These are phyloP conservation scores for Artemisia annua DNA, from an alignment of 129 eudicot genomes.

Conservation along the genomic window DNA sequence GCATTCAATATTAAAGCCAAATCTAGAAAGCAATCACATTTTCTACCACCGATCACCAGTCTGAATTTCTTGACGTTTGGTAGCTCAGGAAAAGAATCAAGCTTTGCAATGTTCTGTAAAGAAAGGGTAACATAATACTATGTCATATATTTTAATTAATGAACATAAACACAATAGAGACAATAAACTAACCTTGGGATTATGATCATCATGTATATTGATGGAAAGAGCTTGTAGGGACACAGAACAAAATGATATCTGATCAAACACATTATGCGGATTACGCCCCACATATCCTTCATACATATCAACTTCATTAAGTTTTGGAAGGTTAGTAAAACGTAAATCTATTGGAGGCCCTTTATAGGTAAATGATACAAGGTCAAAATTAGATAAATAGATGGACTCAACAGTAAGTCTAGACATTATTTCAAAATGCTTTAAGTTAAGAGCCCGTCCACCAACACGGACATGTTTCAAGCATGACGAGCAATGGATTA, in stretches of 20 bases:
- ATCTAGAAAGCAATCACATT: constrained; percentile 34
- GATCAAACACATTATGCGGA: too few species aligned
- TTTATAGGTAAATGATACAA: too few species aligned
- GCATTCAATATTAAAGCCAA: constrained; percentile 34
- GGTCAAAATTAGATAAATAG: background rate
- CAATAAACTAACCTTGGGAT: too few species aligned
- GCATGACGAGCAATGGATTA: background rate
- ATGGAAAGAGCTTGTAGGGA: too few species aligned
- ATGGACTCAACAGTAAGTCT: background rate
- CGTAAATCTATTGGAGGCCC: too few species aligned
- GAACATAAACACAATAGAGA: too few species aligned
- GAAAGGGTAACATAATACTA: background rate
- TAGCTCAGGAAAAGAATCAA: constrained; percentile 29
- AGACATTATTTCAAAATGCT: background rate
- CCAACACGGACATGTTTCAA: background rate
- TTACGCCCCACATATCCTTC: too few species aligned
- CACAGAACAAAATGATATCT: too few species aligned
- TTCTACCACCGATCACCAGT: constrained; percentile 34
- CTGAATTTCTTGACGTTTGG: constrained; percentile 37
- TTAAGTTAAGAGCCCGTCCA: background rate
- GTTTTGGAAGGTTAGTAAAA: too few species aligned
- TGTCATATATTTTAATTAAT: too few species aligned
- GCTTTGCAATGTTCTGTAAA: constrained; percentile 31
- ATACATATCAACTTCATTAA: too few species aligned
- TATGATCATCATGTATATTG: too few species aligned